Percentiles rank a stretch among this genome's conserved stretches.
These are phyloP conservation scores for Cucurbita maxima DNA, from an alignment of 306 rosid genomes.

Conservation along the genomic window DNA sequence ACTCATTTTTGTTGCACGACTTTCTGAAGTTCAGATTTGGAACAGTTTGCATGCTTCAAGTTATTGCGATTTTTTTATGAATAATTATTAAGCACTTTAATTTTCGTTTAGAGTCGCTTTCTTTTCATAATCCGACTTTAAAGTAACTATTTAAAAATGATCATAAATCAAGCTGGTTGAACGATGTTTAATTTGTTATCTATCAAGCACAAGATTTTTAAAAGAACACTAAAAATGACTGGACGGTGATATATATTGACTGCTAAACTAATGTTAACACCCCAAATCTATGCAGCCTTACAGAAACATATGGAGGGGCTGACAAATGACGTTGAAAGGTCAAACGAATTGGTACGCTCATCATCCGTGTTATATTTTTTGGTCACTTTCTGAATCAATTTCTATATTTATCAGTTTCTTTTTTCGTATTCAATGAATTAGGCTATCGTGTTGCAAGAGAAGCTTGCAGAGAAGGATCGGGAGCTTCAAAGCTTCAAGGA, in stretches of 20 bases:
- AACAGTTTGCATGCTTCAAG: background rate
- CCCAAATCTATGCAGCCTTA: constrained; percentile 33
- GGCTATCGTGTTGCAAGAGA: constrained; percentile 59
- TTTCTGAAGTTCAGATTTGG: background rate
- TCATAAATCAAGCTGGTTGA: too few species aligned
- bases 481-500: constrained; percentile 41
- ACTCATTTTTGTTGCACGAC: background rate
- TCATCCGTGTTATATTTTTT: constrained; percentile 1
- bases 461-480: constrained; percentile 49
- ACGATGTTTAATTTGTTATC: background rate
- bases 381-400: background rate
- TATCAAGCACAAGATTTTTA: background rate
- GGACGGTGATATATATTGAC: background rate
- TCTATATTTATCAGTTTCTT: background rate
- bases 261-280: background rate
- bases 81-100: too few species aligned
- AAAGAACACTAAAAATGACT: too few species aligned
- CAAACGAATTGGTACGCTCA: constrained; percentile 64
- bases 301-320: constrained; percentile 68
- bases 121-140: background rate
- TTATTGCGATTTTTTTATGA: background rate
- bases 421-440: background rate
- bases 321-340: constrained; percentile 85
- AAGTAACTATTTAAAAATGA: background rate
- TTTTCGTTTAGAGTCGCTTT: too few species aligned